These are phyloP conservation scores for Galerina sulciceps DNA, from an alignment of 768 basidiomycete species.

Conservation along the genomic window DNA sequence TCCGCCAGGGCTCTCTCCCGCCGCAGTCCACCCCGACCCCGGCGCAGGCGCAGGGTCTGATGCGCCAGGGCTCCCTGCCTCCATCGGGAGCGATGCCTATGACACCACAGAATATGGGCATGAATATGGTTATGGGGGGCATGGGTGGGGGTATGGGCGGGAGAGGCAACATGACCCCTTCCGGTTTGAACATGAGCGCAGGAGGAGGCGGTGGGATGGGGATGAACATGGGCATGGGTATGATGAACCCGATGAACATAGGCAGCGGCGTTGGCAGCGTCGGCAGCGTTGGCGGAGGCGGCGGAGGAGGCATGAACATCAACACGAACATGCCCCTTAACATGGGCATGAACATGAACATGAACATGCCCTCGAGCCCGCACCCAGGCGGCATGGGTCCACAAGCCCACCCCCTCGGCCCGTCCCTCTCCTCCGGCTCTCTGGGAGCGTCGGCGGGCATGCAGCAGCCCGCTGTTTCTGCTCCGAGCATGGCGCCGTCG, in stretches of 20 bases:
- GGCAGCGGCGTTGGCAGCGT: background rate
- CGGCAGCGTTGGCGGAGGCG: background rate
- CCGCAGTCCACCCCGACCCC: slow-evolving; percentile 20
- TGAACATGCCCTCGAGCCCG: slow-evolving; percentile 11
- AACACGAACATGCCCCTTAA: too few species aligned
- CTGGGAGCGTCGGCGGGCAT: background rate
- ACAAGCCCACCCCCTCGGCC: slow-evolving; percentile 1
- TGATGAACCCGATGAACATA: background rate
- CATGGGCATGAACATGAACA: too few species aligned
- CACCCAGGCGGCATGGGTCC: slow-evolving; percentile 3
- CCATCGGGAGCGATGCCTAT: slow-evolving; percentile 9
- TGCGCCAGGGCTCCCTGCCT: slow-evolving; percentile 22
- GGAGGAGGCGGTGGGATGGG: background rate
- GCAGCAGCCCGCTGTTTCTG: too few species aligned
- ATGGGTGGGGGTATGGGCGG: slow-evolving; percentile 8
- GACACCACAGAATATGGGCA: slow-evolving; percentile 8
- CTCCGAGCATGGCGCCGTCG: too few species aligned
- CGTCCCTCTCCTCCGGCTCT: slow-evolving; percentile 7
- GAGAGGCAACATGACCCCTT: slow-evolving; percentile 7
- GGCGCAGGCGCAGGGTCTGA: background rate
- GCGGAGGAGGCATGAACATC: background rate
- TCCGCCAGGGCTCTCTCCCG: slow-evolving; percentile 30
- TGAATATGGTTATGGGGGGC: slow-evolving; percentile 19
- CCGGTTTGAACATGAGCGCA: slow-evolving; percentile 15
- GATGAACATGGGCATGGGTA: background rate